Conservation (phyloP, 1,139 yeast species). For the Blastobotrys persicus region DNA sequence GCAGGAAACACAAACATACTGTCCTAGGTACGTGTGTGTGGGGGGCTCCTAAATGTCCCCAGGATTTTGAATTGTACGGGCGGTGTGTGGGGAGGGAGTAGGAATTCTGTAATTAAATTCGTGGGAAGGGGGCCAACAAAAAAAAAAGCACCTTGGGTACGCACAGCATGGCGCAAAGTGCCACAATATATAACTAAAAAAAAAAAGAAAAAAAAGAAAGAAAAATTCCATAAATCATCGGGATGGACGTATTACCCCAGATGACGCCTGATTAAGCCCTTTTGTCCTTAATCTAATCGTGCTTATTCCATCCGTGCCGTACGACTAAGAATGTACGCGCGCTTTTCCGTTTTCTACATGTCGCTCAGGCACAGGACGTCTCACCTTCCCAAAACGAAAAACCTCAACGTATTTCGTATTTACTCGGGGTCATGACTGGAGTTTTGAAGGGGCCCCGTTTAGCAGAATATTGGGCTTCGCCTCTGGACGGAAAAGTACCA, state of each 20-base stretch:
- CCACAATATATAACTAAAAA: conserved; percentile 1
- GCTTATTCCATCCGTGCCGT: not conserved
- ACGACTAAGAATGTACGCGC: not conserved
- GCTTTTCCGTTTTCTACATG: not conserved
- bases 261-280: not conserved
- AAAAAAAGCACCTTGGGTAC: not conserved
- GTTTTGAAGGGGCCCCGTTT: too few relatives aligned
- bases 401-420: too few relatives aligned
- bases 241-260: not conserved
- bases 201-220: not conserved
- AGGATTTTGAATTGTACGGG: not conserved
- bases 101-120: too few relatives aligned
- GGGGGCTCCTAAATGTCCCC: not conserved
- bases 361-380: not conserved
- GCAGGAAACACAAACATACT: conserved; percentile 57
- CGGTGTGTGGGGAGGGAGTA: conserved; percentile 1
- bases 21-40: not conserved
- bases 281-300: not conserved
- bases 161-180: too few relatives aligned
- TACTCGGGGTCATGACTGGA: too few relatives aligned
- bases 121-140: conserved; percentile 5
- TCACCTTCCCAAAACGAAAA: not conserved
- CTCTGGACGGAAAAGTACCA: too few relatives aligned
- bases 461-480: too few relatives aligned
- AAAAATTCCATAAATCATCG: not conserved